Evolutionary conservation across 31 red algal species (phyloP), one percentile per base, ranked within the genome.

Genomic region (Porphyra umbilicalis): DNA sequence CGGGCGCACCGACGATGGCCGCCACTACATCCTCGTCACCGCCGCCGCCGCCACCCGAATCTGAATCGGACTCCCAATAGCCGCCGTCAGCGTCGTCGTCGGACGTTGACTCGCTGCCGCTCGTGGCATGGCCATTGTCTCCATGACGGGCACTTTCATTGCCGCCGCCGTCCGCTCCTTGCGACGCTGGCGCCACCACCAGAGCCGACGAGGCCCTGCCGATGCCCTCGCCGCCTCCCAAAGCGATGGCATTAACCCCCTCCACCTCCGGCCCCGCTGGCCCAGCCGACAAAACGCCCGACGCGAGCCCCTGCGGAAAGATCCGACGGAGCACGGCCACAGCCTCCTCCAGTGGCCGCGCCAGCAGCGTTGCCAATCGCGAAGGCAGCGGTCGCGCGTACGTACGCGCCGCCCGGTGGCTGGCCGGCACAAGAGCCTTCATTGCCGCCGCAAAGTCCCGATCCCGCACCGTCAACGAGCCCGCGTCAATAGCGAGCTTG

Each of bases 401-500:
- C 30, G 88, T 86, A 44, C 86, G 85, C 76, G 88, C 85, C 35
- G 87, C 89, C 20, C 94, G 90, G 57, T 96, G 94, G 42, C 89
- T 92, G 11, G 94, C 85, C 2, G 94, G 94, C 35, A 96, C 90
- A 14, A 96, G 84, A 10, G 86, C 76, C 35, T 81, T 83, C 86
- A 92, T 92, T 20, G 94, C 94, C 0, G 87, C 81, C 10, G 86
- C 35, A 80, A 96, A 96, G 81, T 96, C 94, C 30, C 76, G 68
- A 38, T 82, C 88, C 32, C 82, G 42, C 20, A 96, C 90, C 29
- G 82, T 79, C 25, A 96, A 79, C 36, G 88, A 68, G 76, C 86
- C 87, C 8, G 81, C 76, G 76, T 89, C 74, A 84, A 94, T 96
- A 32, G 79, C 83, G 16, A 96, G 90, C 85, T 96, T 96, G 78